These are phyloP conservation scores for Ceratobasidium theobromae DNA, from an alignment of 1,284 basidiomycete species.

Conservation along the genomic window DNA sequence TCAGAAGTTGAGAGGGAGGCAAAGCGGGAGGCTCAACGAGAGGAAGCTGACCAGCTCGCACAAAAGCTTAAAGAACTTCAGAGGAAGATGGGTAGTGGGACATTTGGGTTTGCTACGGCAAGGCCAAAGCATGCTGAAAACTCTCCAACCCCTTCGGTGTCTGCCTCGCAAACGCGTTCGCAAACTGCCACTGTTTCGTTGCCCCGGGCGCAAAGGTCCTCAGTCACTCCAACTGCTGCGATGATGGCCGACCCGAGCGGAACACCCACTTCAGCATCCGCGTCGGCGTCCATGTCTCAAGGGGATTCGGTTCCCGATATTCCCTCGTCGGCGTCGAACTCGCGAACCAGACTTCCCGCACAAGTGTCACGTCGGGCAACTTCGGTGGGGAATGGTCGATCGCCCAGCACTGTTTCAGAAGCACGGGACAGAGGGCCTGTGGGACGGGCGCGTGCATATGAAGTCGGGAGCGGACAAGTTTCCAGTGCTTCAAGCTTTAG, in stretches of 20 bases:
- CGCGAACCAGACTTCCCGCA: conserved; percentile 50
- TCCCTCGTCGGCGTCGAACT: conserved; percentile 62
- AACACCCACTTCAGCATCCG: conserved; percentile 46
- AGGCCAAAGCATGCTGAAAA: conserved; percentile 37
- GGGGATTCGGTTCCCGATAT: conserved; percentile 76
- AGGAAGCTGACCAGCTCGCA: conserved; percentile 67
- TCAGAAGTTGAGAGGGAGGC: conserved; percentile 50
- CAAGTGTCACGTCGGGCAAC: conserved; percentile 39
- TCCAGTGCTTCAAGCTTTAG: conserved; percentile 78
- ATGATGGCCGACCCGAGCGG: conserved; percentile 36
- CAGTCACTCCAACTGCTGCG: conserved; percentile 54
- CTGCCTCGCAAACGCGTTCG: conserved; percentile 36
- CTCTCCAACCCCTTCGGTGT: neutral
- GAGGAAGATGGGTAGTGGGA: conserved; percentile 67
- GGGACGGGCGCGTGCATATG: conserved; percentile 44
- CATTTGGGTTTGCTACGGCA: conserved; percentile 66
- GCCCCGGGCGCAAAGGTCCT: neutral
- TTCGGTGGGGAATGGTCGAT: conserved; percentile 54
- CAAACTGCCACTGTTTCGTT: conserved; percentile 18
- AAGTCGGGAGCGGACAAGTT: conserved; percentile 63
- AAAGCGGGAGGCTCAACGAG: conserved; percentile 62
- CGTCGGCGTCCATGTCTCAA: conserved; percentile 58
- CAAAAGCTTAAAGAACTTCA: conserved; percentile 62
- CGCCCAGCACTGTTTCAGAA: conserved; percentile 47
- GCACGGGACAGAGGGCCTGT: conserved; percentile 38